Base-by-base conservation (phyloP, 2,329 filamentous ascomycete genomes). In the Colletotrichum costaricense region DNA sequence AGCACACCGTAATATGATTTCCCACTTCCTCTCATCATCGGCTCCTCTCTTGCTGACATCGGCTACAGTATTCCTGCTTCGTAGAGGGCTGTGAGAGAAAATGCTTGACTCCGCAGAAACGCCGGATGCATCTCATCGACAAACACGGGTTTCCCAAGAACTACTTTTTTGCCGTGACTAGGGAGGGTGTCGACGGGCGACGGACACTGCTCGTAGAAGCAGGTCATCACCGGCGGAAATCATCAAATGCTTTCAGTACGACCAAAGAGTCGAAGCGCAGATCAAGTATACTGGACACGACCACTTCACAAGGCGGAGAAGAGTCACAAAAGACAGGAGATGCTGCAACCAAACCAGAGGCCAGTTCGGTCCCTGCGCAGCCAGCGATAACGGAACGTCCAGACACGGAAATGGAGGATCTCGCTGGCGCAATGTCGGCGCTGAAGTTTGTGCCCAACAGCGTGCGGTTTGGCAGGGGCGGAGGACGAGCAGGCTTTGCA, bases 141-240 rank as follows among this genome's bases (percentile, higher is more conserved):
- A 98, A 98, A 84, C 97, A 99, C 82, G 89, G 93, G 84, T 99
- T 97, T 80, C 96, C 95, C 12, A 91, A 90, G 80, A 93, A 94
- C 78, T 98, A 95, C 83, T 96, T 97, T 82, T 98, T 97, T 78
- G 91, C 91, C 63, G 90, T 98, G 65, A 93, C 97, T 3, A 94
- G 95, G 76, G 91, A 94, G 74, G 97, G 97, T n/a, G 94, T 98
- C 74, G 96, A 98, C 79, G 93, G 93, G 60, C 90, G 94, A 64
- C 91, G 88, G 56, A 97, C 95, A 22, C 91, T 99, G 83, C 86
- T 98, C 14, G 86, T 90, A 62, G 88, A 92, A n/a, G 82, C 84
- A 12, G 83, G 85, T 6, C 85, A 87, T 76, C 84, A 84, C 70
- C 85, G 86, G 55, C 82, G 86, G 62, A 86, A 84, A 67, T 88